These are phyloP conservation scores for Rhodotorula glutinis DNA, from an alignment of 1,284 basidiomycete genomes.

Conservation along the genomic window DNA sequence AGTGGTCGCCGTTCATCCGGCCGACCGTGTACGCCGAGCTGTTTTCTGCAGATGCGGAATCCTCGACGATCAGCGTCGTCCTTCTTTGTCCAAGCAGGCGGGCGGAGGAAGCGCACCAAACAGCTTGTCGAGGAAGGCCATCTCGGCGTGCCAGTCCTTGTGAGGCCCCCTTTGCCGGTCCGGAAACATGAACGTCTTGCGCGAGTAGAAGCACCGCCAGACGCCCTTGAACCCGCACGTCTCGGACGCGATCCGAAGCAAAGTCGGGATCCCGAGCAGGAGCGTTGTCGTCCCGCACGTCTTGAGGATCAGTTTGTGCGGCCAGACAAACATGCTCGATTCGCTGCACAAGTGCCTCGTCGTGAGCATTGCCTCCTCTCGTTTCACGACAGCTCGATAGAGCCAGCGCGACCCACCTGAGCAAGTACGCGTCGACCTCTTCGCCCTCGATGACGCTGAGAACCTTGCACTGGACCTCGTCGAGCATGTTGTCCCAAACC, in stretches of 20 bases:
- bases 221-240: slow-evolving; percentile 72
- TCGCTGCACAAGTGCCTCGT: no score
- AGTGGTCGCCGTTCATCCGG: slow-evolving; percentile 98
- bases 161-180: slow-evolving; percentile 93
- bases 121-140: slow-evolving; percentile 82
- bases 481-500: slow-evolving; percentile 95
- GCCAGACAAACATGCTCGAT: slow-evolving; percentile 93
- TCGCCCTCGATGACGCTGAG: slow-evolving; percentile 81
- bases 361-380: no score
- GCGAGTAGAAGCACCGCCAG: slow-evolving; percentile 89
- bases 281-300: slow-evolving; percentile 99
- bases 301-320: slow-evolving; percentile 95
- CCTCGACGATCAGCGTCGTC: background rate
- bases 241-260: slow-evolving; percentile 80
- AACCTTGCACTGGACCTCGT: slow-evolving; percentile 95
- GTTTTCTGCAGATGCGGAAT: slow-evolving; percentile 49
- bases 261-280: slow-evolving; percentile 84
- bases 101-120: slow-evolving; percentile 61
- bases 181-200: slow-evolving; percentile 99
- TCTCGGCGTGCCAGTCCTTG: slow-evolving; percentile 90
- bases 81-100: no score
- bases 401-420: slow-evolving; percentile 64
- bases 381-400: no score
- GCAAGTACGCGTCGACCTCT: slow-evolving; percentile 89
- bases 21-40: slow-evolving; percentile 96